These are phyloP conservation scores for Rubia tinctorum DNA, from an alignment of 305 asterid genomes.

Conservation along the genomic window DNA sequence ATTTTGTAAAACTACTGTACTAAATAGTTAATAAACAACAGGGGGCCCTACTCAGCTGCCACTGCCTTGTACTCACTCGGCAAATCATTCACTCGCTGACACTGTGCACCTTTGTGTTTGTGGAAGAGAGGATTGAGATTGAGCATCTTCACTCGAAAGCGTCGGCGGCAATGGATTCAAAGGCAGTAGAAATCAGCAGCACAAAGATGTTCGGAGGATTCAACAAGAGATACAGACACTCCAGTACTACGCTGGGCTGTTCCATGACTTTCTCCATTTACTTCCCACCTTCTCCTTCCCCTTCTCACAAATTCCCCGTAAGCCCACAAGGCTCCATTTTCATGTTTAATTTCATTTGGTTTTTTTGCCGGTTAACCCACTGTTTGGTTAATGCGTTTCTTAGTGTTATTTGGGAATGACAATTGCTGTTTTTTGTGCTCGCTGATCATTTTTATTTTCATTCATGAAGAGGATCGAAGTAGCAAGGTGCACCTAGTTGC, in stretches of 20 bases:
- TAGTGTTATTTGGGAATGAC: background rate
- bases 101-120: background rate
- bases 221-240: slow-evolving; percentile 92
- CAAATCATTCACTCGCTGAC: background rate
- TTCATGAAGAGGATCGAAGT: background rate
- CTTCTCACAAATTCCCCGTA: slow-evolving; percentile 78
- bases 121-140: background rate
- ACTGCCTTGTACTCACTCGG: background rate
- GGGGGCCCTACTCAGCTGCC: too few relatives aligned
- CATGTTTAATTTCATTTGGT: background rate
- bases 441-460: background rate
- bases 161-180: slow-evolving; percentile 30
- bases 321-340: slow-evolving; percentile 15
- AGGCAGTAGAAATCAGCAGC: slow-evolving; percentile 82
- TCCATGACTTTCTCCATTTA: slow-evolving; percentile 87
- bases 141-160: background rate
- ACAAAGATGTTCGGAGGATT: slow-evolving; percentile 88
- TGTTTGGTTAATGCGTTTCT: background rate
- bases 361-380: too few relatives aligned
- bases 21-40: too few relatives aligned
- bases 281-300: slow-evolving; percentile 76
- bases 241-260: slow-evolving; percentile 73
- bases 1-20: too few relatives aligned
- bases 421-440: too few relatives aligned
- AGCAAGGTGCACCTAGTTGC: background rate